A percentile compares a stretch with the other conserved stretches of the same genome.
phyloP scores from a whole-genome alignment of 495 filamentous ascomycete genomes.

The Penicillium subrubescens region DNA sequence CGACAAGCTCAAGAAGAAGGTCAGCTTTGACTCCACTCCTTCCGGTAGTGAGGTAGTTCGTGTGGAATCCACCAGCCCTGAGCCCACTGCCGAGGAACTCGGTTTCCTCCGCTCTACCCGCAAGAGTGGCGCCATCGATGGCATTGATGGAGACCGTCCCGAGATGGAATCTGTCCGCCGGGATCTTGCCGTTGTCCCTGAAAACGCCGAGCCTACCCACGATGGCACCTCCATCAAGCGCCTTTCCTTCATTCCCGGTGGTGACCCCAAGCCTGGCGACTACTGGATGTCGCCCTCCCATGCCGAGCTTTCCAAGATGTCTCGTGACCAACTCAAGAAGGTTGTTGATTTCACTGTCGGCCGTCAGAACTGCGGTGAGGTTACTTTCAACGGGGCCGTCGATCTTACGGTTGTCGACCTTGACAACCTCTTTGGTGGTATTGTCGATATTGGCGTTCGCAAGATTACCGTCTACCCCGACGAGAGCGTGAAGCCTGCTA shows the following conservation, averaged over 20 bases:
- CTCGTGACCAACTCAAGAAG: constrained; percentile 67
- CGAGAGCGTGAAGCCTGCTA: constrained; percentile 69
- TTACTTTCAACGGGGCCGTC: constrained; percentile 78
- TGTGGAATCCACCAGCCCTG: constrained; percentile 48
- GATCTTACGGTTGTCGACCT: constrained; percentile 74
- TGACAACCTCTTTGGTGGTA: constrained; percentile 68
- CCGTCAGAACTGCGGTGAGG: constrained; percentile 73
- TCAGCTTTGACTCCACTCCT: constrained; percentile 79
- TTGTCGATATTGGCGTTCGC: constrained; percentile 73
- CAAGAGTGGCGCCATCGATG: constrained; percentile 48
- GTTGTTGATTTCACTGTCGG: constrained; percentile 77
- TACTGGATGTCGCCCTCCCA: constrained; percentile 84
- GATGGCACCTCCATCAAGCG: constrained; percentile 34
- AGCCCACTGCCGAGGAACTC: constrained; percentile 66
- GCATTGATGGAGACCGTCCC: constrained; percentile 53
- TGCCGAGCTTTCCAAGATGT: constrained; percentile 73
- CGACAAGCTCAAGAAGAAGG: constrained; percentile 70
- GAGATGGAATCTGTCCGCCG: constrained; percentile 75
- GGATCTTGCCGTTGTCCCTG: constrained; percentile 77
- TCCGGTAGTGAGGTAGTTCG: constrained; percentile 48
- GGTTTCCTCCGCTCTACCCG: constrained; percentile 63
- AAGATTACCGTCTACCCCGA: constrained; percentile 86
- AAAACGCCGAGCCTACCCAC: constrained; percentile 53
- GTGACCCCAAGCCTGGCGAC: constrained; percentile 63
- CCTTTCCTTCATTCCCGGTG: constrained; percentile 35